These are phyloP conservation scores for Cardamine resedifolia DNA, from an alignment of 345 rosid species.

Conservation along the genomic window DNA sequence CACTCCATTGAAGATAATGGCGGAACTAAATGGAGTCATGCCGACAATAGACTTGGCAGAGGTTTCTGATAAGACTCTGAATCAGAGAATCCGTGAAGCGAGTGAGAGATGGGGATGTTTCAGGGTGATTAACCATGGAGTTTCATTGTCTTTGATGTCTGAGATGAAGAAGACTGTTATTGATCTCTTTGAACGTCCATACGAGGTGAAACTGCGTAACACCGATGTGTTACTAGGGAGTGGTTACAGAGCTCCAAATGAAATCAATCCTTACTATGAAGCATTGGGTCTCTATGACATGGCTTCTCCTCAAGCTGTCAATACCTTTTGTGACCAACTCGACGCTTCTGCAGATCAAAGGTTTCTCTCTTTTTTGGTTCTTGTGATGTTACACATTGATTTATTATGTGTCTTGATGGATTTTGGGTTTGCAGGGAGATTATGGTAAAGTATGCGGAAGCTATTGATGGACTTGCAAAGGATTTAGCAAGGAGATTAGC, in stretches of 20 bases:
- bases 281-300: slow-evolving; percentile 75
- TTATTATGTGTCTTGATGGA: no score
- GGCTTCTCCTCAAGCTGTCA: slow-evolving; percentile 61
- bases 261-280: slow-evolving; percentile 74
- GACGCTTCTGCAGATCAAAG: slow-evolving; percentile 68
- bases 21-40: background rate
- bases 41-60: slow-evolving; percentile 58
- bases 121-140: slow-evolving; percentile 64
- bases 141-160: slow-evolving; percentile 47
- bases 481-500: slow-evolving; percentile 57
- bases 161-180: slow-evolving; percentile 69
- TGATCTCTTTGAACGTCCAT: slow-evolving; percentile 65
- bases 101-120: slow-evolving; percentile 84
- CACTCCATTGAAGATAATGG: slow-evolving; percentile 22
- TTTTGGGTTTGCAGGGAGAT: slow-evolving; percentile 46
- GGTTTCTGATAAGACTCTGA: slow-evolving; percentile 40
- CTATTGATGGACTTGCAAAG: slow-evolving; percentile 50
- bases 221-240: slow-evolving; percentile 63
- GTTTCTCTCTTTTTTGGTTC: slow-evolving; percentile 42
- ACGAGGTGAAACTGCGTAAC: slow-evolving; percentile 59
- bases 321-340: slow-evolving; percentile 62
- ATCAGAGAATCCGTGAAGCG: slow-evolving; percentile 51
- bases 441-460: slow-evolving; percentile 57
- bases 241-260: slow-evolving; percentile 60
- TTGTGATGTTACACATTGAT: no score